A percentile compares a stretch with the other conserved stretches of the same genome.
These are phyloP conservation scores for Alternaria conjuncta DNA, from an alignment of 2,329 filamentous ascomycete genomes.

Conservation along the genomic window DNA sequence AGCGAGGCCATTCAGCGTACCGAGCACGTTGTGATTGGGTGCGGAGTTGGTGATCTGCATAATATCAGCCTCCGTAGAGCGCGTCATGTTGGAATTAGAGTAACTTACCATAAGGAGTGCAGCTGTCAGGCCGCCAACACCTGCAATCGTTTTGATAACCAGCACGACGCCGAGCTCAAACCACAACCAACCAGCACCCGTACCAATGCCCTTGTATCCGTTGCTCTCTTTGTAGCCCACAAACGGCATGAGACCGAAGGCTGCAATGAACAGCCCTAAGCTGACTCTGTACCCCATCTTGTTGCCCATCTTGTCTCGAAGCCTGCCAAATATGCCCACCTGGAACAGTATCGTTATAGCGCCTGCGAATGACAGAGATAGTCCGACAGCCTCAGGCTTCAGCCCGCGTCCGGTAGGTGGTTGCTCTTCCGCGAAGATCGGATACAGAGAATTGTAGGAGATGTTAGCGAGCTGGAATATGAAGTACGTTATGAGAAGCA, in stretches of 20 bases:
- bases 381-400: slow-evolving; percentile 79
- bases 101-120: slow-evolving; percentile 79
- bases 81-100: neutral
- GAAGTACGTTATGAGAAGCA: slow-evolving; percentile 84
- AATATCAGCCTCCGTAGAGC: neutral
- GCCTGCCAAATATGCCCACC: slow-evolving; percentile 78
- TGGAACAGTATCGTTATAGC: slow-evolving; percentile 89
- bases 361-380: slow-evolving; percentile 84
- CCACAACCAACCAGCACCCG: slow-evolving; percentile 75
- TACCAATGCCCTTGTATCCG: slow-evolving; percentile 58
- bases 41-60: slow-evolving; percentile 89
- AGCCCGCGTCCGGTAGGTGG: slow-evolving; percentile 79
- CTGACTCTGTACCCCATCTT: slow-evolving; percentile 81
- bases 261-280: slow-evolving; percentile 78
- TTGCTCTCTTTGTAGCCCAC: slow-evolving; percentile 75
- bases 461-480: slow-evolving; percentile 95
- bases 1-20: slow-evolving; percentile 89
- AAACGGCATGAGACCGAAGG: slow-evolving; percentile 88
- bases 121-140: slow-evolving; percentile 87
- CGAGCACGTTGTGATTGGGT: slow-evolving; percentile 82
- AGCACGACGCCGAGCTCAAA: slow-evolving; percentile 80
- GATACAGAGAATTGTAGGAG: slow-evolving; percentile 93
- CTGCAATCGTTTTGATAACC: slow-evolving; percentile 86
- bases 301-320: slow-evolving; percentile 83
- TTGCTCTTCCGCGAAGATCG: slow-evolving; percentile 82